phyloP scores from a whole-genome alignment of 1,139 yeast genomes.

The Pneumocystis wakefieldiae region DNA sequence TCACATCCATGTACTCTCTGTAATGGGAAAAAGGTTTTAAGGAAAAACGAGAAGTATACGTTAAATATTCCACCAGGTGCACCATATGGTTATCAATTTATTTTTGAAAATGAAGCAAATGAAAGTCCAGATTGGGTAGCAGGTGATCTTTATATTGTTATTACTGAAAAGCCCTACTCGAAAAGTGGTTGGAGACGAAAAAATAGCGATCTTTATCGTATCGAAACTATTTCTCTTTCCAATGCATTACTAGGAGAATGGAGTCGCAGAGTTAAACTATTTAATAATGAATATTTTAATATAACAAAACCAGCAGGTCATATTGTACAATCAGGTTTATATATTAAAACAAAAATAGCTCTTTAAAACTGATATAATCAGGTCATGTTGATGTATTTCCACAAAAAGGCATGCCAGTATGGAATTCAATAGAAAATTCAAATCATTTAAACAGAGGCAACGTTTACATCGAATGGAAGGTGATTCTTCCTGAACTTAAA shows the following conservation, averaged over 20 bases:
- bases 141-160: conserved; percentile 56
- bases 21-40: conserved; percentile 50
- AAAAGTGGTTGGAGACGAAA: conserved; percentile 80
- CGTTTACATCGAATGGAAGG: conserved; percentile 4
- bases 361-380: background rate
- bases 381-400: conserved; percentile 46
- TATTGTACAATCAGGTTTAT: conserved; percentile 38
- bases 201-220: conserved; percentile 57
- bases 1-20: conserved; percentile 52
- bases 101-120: conserved; percentile 66
- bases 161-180: conserved; percentile 31
- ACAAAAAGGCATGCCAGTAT: conserved; percentile 76
- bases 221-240: conserved; percentile 54
- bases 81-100: conserved; percentile 42
- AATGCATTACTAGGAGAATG: conserved; percentile 73
- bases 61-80: conserved; percentile 59
- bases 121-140: conserved; percentile 65
- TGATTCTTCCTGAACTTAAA: conserved; percentile 2
- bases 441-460: background rate
- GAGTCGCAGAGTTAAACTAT: conserved; percentile 48
- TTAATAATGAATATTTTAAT: conserved; percentile 43
- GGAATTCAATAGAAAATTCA: conserved; percentile 17
- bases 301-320: conserved; percentile 39
- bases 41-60: conserved; percentile 42
- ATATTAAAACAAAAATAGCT: background rate